phyloP scores from a whole-genome alignment of 495 filamentous ascomycete species.

The Tuber microsphaerosporum region DNA sequence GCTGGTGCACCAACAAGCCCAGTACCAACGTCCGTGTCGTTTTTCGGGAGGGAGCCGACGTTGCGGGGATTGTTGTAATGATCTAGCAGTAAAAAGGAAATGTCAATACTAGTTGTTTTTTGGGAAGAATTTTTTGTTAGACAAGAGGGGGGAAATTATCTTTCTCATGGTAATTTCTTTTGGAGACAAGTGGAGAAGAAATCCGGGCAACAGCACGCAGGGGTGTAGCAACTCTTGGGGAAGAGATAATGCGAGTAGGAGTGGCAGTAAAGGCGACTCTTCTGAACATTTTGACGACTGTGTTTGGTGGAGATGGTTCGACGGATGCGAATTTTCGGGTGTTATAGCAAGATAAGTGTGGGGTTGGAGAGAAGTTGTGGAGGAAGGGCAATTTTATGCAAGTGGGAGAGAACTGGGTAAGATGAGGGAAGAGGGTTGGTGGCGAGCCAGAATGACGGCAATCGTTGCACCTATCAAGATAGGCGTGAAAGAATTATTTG shows the following conservation, averaged over 20 bases:
- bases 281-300: constrained; percentile 22
- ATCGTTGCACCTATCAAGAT: background rate
- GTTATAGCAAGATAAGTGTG: constrained; percentile 8
- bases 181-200: constrained; percentile 15
- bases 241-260: constrained; percentile 24
- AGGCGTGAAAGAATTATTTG: background rate
- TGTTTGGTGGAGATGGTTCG: constrained; percentile 1
- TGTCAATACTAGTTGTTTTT: constrained; percentile 25
- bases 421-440: constrained; percentile 28
- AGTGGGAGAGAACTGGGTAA: background rate
- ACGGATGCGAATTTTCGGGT: constrained; percentile 5
- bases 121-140: background rate
- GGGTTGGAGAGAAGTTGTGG: constrained; percentile 5
- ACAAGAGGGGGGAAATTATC: constrained; percentile 22
- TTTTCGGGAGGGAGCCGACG: constrained; percentile 85
- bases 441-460: constrained; percentile 33
- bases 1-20: constrained; percentile 94
- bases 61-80: constrained; percentile 92
- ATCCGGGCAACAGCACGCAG: constrained; percentile 8
- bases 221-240: constrained; percentile 9
- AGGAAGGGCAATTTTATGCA: constrained; percentile 34
- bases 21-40: constrained; percentile 82
- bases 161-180: constrained; percentile 38
- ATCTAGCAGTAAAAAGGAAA: constrained; percentile 56
- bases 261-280: constrained; percentile 17